Conservation (phyloP, 768 basidiomycete species). For the Suillus sp. region DNA sequence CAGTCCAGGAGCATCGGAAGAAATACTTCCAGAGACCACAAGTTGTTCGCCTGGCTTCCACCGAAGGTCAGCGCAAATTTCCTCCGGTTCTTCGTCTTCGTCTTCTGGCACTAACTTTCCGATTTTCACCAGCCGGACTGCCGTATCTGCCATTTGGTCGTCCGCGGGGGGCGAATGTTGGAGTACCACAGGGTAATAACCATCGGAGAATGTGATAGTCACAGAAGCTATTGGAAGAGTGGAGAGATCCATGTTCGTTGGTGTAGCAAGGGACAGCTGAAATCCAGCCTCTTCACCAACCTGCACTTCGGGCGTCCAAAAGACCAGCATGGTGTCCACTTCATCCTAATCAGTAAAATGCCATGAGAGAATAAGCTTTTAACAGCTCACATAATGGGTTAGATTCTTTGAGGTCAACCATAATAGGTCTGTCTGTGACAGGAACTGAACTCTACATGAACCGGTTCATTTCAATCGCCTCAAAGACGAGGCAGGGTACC, state of each 20-base stretch:
- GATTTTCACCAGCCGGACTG: slow-evolving; percentile 36
- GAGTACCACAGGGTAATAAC: slow-evolving; percentile 51
- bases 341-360: slow-evolving; percentile 14
- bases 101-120: slow-evolving; percentile 50
- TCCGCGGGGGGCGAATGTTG: slow-evolving; percentile 39
- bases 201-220: slow-evolving; percentile 58
- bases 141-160: slow-evolving; percentile 14
- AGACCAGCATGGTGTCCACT: slow-evolving; percentile 71
- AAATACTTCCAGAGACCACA: slow-evolving; percentile 63
- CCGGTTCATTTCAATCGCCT: not conserved
- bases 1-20: slow-evolving; percentile 48
- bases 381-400: slow-evolving; percentile 59
- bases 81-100: slow-evolving; percentile 18
- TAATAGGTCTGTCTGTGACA: slow-evolving; percentile 53
- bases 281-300: slow-evolving; percentile 69
- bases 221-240: slow-evolving; percentile 64
- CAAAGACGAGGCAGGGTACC: slow-evolving; percentile 10
- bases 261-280: slow-evolving; percentile 68
- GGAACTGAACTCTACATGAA: slow-evolving; percentile 68
- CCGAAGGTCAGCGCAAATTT: slow-evolving; percentile 46
- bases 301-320: slow-evolving; percentile 67
- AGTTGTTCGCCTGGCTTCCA: slow-evolving; percentile 59
- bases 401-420: slow-evolving; percentile 65
- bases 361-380: slow-evolving; percentile 6
- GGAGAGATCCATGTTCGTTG: slow-evolving; percentile 48